Evolutionary conservation across 2,329 filamentous ascomycete species (phyloP), one percentile per base, ranked within the genome.

Genomic region (Parafenestella ontariensis): DNA sequence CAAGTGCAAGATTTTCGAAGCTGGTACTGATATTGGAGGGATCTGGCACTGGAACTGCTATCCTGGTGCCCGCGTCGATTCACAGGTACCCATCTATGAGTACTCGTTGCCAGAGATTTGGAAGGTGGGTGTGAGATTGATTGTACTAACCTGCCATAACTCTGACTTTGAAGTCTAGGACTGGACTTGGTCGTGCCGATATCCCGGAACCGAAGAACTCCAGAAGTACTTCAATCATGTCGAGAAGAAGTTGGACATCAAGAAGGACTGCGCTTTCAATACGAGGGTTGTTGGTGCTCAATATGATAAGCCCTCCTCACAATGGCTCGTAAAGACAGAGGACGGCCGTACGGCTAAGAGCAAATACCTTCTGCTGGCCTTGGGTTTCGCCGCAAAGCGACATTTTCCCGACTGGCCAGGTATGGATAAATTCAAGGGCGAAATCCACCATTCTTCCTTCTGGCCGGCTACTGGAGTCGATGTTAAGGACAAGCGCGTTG

Each of bases 341-440:
- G 82, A 85, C 62, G 84, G 83, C 13, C 79, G 82, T 3, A 76
- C 68, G 1, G 79, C 81, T 5, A 81, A 75, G 56, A 77, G 81
- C 21, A 82, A 78, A 60, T 85, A 81, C 62, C 74, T 87, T 10
- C 66, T 87, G 15, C 72, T 84, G 1, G 82, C 81, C 1, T 81
- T 81, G 0, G 85, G 85, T 1, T 85, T 87, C 52, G 81, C 86
- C 0, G 83, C 86, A 1, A 86, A 85, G 65, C 76, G 84, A n/a
- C 82, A 88, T 58, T 82, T 85, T 34, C 86, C 87, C 0, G 79
- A 84, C 50, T 87, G 83, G 80, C 79, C 81, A 10, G 85, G 86
- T 11, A 79, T 87, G 56, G 79, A 85, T 18, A 81, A 77, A 24
- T 89, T 87, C 78, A 79, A 85, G 51, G 87, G 87, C 18, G 70